These are phyloP conservation scores for Firmiana major DNA, from an alignment of 345 rosid genomes.

Conservation along the genomic window DNA sequence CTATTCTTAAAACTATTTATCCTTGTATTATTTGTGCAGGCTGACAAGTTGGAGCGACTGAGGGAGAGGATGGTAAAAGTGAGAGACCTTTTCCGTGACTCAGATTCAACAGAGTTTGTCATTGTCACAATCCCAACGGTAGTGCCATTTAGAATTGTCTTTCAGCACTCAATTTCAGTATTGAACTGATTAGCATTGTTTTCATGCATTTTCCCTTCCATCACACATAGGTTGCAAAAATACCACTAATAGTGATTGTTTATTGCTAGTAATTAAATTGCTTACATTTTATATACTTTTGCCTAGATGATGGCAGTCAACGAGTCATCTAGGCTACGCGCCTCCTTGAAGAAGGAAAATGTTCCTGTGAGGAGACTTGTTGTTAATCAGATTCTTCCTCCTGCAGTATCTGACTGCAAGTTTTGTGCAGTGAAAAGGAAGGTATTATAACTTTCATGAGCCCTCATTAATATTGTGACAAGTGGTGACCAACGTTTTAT, in stretches of 20 bases:
- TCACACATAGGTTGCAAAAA: neutral
- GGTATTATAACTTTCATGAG: constrained; percentile 40
- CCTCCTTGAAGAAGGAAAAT: constrained; percentile 78
- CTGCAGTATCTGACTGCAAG: constrained; percentile 86
- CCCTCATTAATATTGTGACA: neutral
- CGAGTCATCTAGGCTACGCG: constrained; percentile 80
- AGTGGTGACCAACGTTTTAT: neutral
- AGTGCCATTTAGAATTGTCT: constrained; percentile 19
- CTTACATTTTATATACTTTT: constrained; percentile 6
- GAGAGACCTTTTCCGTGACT: constrained; percentile 87
- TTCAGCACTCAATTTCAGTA: neutral
- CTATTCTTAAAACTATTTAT: neutral
- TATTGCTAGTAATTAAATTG: neutral
- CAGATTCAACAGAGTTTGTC: constrained; percentile 87
- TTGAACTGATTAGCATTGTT: neutral
- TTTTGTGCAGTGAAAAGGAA: constrained; percentile 94
- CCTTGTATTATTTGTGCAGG: constrained; percentile 33
- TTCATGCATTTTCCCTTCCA: neutral
- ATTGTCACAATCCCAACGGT: constrained; percentile 97
- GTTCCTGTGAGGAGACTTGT: constrained; percentile 89
- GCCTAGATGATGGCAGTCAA: constrained; percentile 90
- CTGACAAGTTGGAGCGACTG: constrained; percentile 76
- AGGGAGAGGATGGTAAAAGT: constrained; percentile 98
- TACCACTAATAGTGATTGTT: neutral
- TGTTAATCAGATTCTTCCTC: constrained; percentile 94